Evolutionary conservation across 164 flowering plant genomes (phyloP).

Genomic region (Dillenia suffruticosa): DNA sequence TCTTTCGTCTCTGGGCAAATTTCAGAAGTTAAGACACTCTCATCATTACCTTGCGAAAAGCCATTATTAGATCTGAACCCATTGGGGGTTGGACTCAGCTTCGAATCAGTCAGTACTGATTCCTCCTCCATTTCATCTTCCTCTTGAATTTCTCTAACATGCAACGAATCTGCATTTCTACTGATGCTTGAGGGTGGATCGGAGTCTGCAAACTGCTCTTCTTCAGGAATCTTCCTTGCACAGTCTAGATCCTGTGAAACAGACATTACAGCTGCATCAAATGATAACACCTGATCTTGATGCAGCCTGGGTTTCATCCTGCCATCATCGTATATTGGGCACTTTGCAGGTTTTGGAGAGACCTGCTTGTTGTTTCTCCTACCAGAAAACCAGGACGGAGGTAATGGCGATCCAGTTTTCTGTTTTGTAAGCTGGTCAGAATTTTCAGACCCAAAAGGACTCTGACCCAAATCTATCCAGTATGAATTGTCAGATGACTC

Average conservation of each 20-base stretch:
- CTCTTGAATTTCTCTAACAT: slow-evolving; percentile 34
- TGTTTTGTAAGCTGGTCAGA: slow-evolving; percentile 33
- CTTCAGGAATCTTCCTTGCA: slow-evolving; percentile 47
- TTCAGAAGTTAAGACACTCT: slow-evolving; percentile 26
- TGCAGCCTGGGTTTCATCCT: slow-evolving; percentile 15
- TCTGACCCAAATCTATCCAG: slow-evolving; percentile 73
- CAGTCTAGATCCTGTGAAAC: slow-evolving; percentile 49
- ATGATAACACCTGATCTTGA: slow-evolving; percentile 43
- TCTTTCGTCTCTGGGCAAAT: slow-evolving; percentile 25
- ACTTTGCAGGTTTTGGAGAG: slow-evolving; percentile 37
- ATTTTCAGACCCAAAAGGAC: slow-evolving; percentile 50
- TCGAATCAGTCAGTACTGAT: neutral
- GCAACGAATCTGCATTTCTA: slow-evolving; percentile 15
- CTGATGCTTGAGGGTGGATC: slow-evolving; percentile 7
- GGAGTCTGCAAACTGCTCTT: slow-evolving; percentile 24
- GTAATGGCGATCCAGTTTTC: slow-evolving; percentile 44
- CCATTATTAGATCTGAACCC: slow-evolving; percentile 8
- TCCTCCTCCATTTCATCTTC: slow-evolving; percentile 27
- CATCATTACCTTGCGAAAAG: slow-evolving; percentile 9
- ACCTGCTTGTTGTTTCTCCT: slow-evolving; percentile 29
- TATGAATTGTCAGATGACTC: slow-evolving; percentile 58
- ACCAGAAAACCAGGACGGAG: slow-evolving; percentile 50
- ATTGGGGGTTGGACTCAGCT: slow-evolving; percentile 7
- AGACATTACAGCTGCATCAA: slow-evolving; percentile 55
- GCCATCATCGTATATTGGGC: slow-evolving; percentile 43